phyloP scores from a whole-genome alignment of 83 land plant genomes.

The Thuja plicata region DNA sequence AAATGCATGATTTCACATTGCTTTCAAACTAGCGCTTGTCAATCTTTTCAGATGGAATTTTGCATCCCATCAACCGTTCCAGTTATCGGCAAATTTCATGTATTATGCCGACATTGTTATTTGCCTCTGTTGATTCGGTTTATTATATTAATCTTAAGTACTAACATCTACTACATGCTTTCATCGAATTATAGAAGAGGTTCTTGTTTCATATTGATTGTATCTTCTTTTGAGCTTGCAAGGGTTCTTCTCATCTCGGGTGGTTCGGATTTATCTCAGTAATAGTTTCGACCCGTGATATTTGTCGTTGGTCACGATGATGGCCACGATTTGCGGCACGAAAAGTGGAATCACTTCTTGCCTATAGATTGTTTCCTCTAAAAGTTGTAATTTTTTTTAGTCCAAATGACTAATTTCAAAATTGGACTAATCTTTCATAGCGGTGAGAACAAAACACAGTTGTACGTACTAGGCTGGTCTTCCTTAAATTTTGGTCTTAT shows the following conservation, averaged over 20 bases:
- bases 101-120: too few relatives aligned
- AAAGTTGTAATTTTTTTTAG: too few relatives aligned
- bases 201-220: background rate
- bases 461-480: background rate
- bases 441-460: background rate
- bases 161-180: background rate
- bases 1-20: too few relatives aligned
- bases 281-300: background rate
- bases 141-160: background rate
- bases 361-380: background rate
- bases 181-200: background rate
- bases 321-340: background rate
- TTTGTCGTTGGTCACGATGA: background rate
- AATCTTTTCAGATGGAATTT: background rate
- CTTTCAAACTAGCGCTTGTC: background rate
- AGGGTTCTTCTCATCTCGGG: background rate
- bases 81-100: background rate
- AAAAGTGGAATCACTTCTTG: background rate
- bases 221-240: background rate
- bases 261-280: background rate
- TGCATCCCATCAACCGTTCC: background rate
- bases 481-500: background rate
- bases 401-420: background rate
- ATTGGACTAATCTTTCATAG: background rate
- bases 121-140: background rate